These are phyloP conservation scores for Mimosa pudica DNA, from an alignment of 306 rosid genomes.

Conservation along the genomic window DNA sequence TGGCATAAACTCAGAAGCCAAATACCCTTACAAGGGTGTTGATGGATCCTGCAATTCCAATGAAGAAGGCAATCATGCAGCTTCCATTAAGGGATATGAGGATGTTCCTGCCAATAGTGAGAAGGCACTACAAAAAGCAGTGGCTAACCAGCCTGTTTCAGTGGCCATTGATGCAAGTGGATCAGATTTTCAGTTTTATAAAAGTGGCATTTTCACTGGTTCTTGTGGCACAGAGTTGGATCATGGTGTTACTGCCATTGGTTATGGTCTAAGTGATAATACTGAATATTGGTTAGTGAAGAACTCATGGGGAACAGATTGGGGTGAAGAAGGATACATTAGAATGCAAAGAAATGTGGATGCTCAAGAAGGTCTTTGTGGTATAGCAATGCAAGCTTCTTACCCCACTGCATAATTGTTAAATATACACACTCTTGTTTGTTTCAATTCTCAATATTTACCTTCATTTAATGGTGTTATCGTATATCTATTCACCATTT, in stretches of 20 bases:
- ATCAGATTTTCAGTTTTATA: not conserved
- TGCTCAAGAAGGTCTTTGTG: not conserved
- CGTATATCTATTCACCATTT: not conserved
- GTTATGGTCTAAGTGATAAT: not conserved
- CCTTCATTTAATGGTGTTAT: not conserved
- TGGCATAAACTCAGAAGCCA: not conserved
- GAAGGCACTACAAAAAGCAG: not conserved
- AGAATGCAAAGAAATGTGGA: not conserved
- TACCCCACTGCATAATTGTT: not conserved
- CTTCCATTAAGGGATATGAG: not conserved
- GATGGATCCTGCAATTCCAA: not conserved
- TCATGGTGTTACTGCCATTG: not conserved
- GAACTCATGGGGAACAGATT: not conserved
- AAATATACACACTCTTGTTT: not conserved
- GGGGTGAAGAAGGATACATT: not conserved
- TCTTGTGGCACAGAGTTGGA: not conserved
- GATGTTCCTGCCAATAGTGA: not conserved
- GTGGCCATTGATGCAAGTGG: constrained; percentile 4
- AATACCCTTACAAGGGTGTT: constrained; percentile 4
- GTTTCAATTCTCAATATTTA: not conserved
- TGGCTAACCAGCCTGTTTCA: not conserved
- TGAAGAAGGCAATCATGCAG: not conserved
- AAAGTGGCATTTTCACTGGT: not conserved
- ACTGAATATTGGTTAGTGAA: not conserved
- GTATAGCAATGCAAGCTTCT: constrained; percentile 7